Evolutionary conservation across 2,329 filamentous ascomycete species (phyloP).

Genomic region (Parastagonospora avenae): DNA sequence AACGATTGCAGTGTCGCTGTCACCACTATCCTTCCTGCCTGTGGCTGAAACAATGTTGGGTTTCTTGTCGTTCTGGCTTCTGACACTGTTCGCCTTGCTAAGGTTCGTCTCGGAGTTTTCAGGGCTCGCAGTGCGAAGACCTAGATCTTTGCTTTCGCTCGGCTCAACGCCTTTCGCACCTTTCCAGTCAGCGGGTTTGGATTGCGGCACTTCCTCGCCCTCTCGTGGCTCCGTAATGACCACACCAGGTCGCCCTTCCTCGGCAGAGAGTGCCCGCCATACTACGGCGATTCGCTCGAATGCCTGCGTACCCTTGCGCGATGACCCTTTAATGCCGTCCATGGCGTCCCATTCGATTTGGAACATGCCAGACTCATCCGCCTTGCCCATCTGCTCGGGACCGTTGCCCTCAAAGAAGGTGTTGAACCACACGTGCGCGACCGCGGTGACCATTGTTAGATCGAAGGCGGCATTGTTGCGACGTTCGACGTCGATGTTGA

Average conservation of each 20-base stretch:
- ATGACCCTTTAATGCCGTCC: constrained; percentile 93
- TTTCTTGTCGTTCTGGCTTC: constrained; percentile 47
- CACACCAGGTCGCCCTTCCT: constrained; percentile 40
- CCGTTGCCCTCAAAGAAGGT: constrained; percentile 86
- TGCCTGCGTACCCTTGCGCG: constrained; percentile 77
- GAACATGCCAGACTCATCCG: constrained; percentile 73
- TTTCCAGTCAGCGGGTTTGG: constrained; percentile 75
- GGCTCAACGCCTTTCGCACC: constrained; percentile 53
- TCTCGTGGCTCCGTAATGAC: constrained; percentile 69
- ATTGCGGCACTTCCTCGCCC: constrained; percentile 73
- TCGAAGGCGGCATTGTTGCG: constrained; percentile 77
- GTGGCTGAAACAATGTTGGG: constrained; percentile 30
- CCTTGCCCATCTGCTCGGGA: constrained; percentile 68
- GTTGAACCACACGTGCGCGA: constrained; percentile 98
- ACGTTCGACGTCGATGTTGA: constrained; percentile 89
- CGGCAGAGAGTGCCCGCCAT: constrained; percentile 65
- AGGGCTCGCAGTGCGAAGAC: constrained; percentile 68
- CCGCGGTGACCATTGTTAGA: constrained; percentile 87
- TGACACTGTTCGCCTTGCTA: constrained; percentile 74
- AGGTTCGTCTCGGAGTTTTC: constrained; percentile 63
- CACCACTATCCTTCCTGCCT: constrained; percentile 34
- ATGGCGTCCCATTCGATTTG: constrained; percentile 76
- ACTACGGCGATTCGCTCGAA: constrained; percentile 84
- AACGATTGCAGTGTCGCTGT: constrained; percentile 47
- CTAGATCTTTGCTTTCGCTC: constrained; percentile 66